These are phyloP conservation scores for Sphagnum tenellum DNA, from an alignment of 225 moss, liverwort and hornwort genomes.

Conservation along the genomic window DNA sequence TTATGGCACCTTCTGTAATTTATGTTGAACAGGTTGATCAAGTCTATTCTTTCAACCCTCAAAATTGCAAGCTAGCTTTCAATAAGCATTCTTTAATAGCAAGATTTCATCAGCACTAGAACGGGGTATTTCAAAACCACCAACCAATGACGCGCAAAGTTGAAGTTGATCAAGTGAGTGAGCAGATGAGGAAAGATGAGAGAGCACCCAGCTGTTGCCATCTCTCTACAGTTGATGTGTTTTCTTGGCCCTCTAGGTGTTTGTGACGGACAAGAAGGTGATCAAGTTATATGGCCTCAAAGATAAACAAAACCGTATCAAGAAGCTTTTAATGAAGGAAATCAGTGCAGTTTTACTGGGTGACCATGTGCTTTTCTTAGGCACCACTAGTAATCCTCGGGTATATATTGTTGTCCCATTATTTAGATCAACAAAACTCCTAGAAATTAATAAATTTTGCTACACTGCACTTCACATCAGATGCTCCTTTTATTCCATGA, in stretches of 20 bases:
- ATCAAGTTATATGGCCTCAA: slow-evolving; percentile 62
- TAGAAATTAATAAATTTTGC: too few species aligned
- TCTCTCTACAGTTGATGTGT: too few species aligned
- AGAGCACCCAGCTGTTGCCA: too few species aligned
- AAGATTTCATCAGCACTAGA: too few species aligned
- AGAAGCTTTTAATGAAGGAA: slow-evolving; percentile 68
- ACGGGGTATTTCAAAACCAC: too few species aligned
- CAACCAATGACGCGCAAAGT: neutral
- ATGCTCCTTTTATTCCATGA: neutral
- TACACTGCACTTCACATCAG: too few species aligned
- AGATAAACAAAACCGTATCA: slow-evolving; percentile 84
- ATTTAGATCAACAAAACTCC: too few species aligned
- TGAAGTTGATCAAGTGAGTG: too few species aligned
- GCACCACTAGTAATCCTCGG: slow-evolving; percentile 69
- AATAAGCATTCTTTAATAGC: too few species aligned
- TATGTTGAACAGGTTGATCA: slow-evolving; percentile 85
- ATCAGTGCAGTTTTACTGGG: slow-evolving; percentile 51
- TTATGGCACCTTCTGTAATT: slow-evolving; percentile 84
- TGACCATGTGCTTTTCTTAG: slow-evolving; percentile 62
- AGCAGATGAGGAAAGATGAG: too few species aligned
- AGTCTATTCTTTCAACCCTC: slow-evolving; percentile 29
- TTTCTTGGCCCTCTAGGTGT: slow-evolving; percentile 32
- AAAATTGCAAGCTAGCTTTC: too few species aligned
- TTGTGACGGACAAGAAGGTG: slow-evolving; percentile 70
- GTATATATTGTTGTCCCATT: too few species aligned